Evolutionary conservation across 2,329 filamentous ascomycete species (phyloP).

Genomic region (Penicillium griseofulvum): DNA sequence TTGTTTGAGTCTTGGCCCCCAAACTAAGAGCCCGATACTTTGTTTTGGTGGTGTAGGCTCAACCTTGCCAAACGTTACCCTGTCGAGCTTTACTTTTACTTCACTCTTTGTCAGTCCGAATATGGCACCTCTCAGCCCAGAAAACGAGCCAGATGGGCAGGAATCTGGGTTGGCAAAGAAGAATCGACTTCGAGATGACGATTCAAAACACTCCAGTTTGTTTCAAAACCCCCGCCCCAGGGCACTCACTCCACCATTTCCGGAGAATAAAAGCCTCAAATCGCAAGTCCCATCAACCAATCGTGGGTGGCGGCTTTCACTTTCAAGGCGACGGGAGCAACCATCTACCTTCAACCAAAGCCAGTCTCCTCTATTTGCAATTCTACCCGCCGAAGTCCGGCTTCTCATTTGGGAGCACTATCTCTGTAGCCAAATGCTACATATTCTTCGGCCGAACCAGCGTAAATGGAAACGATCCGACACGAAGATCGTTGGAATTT

Average conservation of each 20-base stretch:
- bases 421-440: not conserved
- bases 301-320: not conserved
- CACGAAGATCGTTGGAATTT: not conserved
- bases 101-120: not conserved
- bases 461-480: not conserved
- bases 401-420: constrained; percentile 1
- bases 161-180: not conserved
- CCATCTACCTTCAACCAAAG: not conserved
- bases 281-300: not conserved
- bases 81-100: not conserved
- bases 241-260: not conserved
- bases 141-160: not conserved
- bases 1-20: not conserved
- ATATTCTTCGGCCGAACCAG: not conserved
- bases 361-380: not conserved
- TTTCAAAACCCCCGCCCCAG: not conserved
- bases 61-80: not conserved
- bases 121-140: not conserved
- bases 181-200: not conserved
- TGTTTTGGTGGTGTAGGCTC: not conserved
- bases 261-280: not conserved
- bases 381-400: not conserved
- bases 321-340: not conserved
- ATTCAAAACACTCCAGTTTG: not conserved
- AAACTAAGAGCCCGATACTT: not conserved